Evolutionary conservation across 106 monocot genomes (phyloP).

Genomic region (Acorus gramineus): DNA sequence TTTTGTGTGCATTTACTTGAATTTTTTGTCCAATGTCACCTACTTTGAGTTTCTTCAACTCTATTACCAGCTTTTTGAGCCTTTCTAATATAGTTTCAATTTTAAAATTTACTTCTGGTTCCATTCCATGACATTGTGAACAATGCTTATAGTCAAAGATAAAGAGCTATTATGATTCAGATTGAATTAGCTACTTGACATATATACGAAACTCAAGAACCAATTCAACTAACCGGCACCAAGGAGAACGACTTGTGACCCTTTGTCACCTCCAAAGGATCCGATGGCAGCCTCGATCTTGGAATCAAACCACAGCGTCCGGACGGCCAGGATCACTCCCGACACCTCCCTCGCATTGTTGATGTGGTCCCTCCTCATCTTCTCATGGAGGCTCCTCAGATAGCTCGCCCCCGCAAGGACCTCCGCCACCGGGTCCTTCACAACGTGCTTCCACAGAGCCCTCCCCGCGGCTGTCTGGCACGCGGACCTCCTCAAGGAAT

Average conservation of each 20-base stretch:
- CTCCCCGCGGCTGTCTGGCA: conserved; percentile 89
- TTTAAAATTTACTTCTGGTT: too few species aligned
- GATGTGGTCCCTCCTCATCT: conserved; percentile 51
- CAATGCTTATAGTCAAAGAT: too few species aligned
- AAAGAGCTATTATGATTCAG: too few species aligned
- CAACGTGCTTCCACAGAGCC: conserved; percentile 65
- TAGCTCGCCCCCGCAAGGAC: conserved; percentile 70
- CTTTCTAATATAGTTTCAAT: too few species aligned
- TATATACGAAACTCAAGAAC: too few species aligned
- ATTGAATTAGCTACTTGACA: too few species aligned
- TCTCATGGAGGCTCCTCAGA: conserved; percentile 48
- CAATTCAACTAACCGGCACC: conserved; percentile 57
- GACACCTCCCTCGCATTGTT: conserved; percentile 62
- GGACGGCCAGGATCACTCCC: conserved; percentile 70
- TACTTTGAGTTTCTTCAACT: too few species aligned
- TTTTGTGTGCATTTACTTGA: too few species aligned
- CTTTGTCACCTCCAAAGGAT: conserved; percentile 16
- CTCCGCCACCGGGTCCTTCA: conserved; percentile 65
- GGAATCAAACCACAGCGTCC: conserved; percentile 85
- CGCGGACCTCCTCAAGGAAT: conserved; percentile 34
- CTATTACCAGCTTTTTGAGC: too few species aligned
- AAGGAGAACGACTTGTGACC: conserved; percentile 38
- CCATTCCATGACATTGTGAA: too few species aligned
- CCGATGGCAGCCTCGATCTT: conserved; percentile 55
- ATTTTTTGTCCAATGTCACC: too few species aligned